Evolutionary conservation across 208 protist genomes (phyloP).

Genomic region (Acanthamoeba lenticulata): DNA sequence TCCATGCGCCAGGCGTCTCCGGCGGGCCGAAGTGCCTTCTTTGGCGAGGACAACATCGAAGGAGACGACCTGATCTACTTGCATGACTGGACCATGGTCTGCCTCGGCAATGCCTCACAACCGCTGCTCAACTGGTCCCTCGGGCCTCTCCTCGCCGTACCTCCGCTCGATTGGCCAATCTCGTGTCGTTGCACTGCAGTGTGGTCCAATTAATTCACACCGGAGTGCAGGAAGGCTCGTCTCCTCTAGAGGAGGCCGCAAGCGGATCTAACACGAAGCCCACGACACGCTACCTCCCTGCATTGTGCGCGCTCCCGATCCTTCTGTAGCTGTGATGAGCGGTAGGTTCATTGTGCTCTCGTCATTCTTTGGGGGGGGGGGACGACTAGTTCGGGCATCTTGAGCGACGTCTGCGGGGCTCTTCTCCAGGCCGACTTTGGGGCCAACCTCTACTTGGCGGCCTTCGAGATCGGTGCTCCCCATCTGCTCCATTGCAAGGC

Average conservation of each 20-base stretch:
- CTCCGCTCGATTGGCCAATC: too few relatives aligned
- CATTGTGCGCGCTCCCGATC: too few relatives aligned
- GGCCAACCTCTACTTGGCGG: neutral
- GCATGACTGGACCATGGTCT: neutral
- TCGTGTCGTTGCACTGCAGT: too few relatives aligned
- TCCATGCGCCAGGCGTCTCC: neutral
- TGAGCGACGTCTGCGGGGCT: neutral
- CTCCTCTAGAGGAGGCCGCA: too few relatives aligned
- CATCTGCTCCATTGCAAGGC: neutral
- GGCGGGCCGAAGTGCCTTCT: neutral
- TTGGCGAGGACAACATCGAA: neutral
- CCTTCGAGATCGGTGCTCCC: neutral
- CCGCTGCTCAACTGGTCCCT: neutral
- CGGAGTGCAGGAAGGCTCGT: too few relatives aligned
- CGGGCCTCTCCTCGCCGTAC: neutral
- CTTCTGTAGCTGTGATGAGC: neutral
- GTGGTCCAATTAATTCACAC: too few relatives aligned
- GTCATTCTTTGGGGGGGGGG: neutral
- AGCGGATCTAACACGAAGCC: too few relatives aligned
- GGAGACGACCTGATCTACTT: neutral
- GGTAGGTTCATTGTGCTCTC: neutral
- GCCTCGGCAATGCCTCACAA: neutral
- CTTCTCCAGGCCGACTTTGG: neutral
- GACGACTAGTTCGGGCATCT: neutral
- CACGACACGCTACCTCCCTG: too few relatives aligned